Base-by-base conservation (phyloP, 1,284 basidiomycete species). In the Sporisorium sorghi region DNA sequence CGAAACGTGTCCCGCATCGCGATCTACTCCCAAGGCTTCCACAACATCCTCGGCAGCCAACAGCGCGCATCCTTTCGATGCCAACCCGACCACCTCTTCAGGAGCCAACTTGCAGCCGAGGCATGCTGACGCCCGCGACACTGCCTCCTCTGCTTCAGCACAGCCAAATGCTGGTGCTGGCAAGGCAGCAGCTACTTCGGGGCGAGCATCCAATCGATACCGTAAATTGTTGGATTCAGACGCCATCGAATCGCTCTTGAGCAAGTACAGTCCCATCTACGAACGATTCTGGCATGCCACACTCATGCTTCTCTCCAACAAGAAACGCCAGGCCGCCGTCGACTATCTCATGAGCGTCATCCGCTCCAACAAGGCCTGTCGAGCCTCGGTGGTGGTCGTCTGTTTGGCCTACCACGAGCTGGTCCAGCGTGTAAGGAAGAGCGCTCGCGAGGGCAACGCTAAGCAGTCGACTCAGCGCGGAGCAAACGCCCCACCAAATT, bases 351-450 rank as follows among this genome's bases (percentile, higher is more conserved):
- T 78, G 76, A 42, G 46, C 28, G 50, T 71, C 35, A 60, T 75
- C 17, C 56, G 62, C 11, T 70, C 70, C 39, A 59, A 57, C 61
- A 67, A 68, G 33, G 63, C 64, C 5, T 68, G 76, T 55, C 71
- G 66, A 28, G 76, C 76, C 26, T 78, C 76, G 7, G 68, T 73
- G 6, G 70, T 78, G 3, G 69, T 76, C 10, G 66, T 71, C 30
- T 78, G 76, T 49, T 63, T 78, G 1, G 74, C 76, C 5, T 78
- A 78, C 33, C 68, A 71, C 42, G 76, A 78, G 51, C 59, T 78
- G 4, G 69, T 74, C 5, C 73, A 71, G 21, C 61, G 67, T 5
- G 63, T 70, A 11, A 51, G 67, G 3, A 58, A 64, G 37, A 42
- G 35, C n/a, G 40, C 65, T 0, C 61, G 57, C 5, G 62, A 59